phyloP scores from a whole-genome alignment of 1,284 basidiomycete species.

The Cutaneotrichosporon curvatum region DNA sequence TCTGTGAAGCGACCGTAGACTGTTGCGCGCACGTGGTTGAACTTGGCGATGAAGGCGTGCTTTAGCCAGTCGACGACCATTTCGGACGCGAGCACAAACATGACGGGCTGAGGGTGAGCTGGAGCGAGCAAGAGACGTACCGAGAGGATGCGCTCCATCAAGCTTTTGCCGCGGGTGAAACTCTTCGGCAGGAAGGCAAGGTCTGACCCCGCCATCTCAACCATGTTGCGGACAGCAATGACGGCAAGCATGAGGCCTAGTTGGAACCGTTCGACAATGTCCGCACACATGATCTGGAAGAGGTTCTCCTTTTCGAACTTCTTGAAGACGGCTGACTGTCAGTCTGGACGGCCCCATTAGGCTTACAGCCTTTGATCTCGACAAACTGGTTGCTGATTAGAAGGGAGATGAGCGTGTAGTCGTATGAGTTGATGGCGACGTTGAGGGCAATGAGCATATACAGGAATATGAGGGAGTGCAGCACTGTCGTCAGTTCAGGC shows the following conservation, averaged over 20 bases:
- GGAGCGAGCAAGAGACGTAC: constrained; percentile 49
- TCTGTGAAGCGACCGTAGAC: constrained; percentile 96
- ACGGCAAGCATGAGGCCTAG: constrained; percentile 83
- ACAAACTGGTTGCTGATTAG: constrained; percentile 98
- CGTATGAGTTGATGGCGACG: constrained; percentile 97
- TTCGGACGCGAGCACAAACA: constrained; percentile 86
- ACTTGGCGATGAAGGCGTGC: constrained; percentile 98
- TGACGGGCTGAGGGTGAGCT: constrained; percentile 59
- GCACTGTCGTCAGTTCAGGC: constrained; percentile 52
- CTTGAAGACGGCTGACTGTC: constrained; percentile 73
- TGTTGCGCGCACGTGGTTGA: constrained; percentile 83
- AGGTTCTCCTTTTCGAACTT: constrained; percentile 99
- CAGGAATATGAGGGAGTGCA: constrained; percentile 89
- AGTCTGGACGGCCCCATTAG: constrained; percentile 7
- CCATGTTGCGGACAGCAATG: constrained; percentile 89
- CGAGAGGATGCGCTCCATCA: constrained; percentile 73
- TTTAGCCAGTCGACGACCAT: constrained; percentile 98
- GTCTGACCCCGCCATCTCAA: constrained; percentile 85
- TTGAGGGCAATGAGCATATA: constrained; percentile 95
- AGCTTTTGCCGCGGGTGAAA: constrained; percentile 70
- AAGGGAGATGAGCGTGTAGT: constrained; percentile 88
- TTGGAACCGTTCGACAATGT: constrained; percentile 97
- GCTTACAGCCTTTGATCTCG: constrained; percentile 88
- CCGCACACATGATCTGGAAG: constrained; percentile 99
- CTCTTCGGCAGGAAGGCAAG: constrained; percentile 75